Conservation (phyloP, 495 filamentous ascomycete genomes). For the Podospora tetraspora region DNA sequence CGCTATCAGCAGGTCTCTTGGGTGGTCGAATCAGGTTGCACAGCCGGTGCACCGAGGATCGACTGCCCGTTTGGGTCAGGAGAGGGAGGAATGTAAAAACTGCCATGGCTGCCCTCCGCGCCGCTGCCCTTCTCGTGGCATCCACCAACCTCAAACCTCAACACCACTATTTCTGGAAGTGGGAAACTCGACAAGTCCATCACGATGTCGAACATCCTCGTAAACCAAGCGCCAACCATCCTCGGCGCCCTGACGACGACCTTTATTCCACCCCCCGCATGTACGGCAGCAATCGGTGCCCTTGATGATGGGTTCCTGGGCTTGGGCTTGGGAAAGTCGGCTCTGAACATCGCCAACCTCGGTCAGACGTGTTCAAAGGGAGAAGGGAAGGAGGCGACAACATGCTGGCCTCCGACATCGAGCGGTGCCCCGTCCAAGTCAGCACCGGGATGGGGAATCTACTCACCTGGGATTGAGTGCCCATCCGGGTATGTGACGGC, state of each 20-base stretch:
- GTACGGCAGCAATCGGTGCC: constrained; percentile 26
- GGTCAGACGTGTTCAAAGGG: constrained; percentile 23
- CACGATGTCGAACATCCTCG: constrained; percentile 21
- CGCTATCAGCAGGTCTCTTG: not conserved
- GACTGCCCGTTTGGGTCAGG: not conserved
- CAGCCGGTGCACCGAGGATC: constrained; percentile 1
- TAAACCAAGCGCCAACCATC: constrained; percentile 25
- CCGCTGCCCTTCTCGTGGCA: not conserved
- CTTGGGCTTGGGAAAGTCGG: constrained; percentile 13
- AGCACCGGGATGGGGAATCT: constrained; percentile 29
- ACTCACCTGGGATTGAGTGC: constrained; percentile 33
- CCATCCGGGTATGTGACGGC: constrained; percentile 32
- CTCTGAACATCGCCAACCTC: constrained; percentile 17
- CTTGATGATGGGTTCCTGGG: constrained; percentile 18
- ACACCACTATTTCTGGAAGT: not conserved
- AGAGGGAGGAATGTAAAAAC: constrained; percentile 14
- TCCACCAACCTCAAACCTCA: not conserved
- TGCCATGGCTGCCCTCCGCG: not conserved
- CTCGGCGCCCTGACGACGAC: constrained; percentile 36
- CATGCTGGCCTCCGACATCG: constrained; percentile 30
- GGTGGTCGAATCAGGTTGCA: constrained; percentile 2
- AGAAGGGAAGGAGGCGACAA: constrained; percentile 21
- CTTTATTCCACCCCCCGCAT: constrained; percentile 30
- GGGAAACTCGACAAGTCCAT: not conserved
- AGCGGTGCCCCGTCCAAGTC: constrained; percentile 17